These are phyloP conservation scores for Plasmodium vivax DNA, from an alignment of 169 alveolate species.

Conservation along the genomic window DNA sequence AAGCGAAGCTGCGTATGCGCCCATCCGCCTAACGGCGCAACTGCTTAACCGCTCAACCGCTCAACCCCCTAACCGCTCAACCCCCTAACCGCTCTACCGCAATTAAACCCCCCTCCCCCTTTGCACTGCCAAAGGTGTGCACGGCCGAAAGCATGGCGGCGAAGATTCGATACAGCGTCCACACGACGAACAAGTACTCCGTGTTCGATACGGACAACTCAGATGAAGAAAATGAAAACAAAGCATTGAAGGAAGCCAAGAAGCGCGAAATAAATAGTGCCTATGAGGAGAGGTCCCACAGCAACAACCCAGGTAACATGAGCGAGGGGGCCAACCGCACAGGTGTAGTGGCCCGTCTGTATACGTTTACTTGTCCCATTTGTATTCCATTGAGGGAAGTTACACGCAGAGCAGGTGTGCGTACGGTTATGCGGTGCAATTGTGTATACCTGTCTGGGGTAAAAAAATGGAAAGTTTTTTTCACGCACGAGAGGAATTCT, in stretches of 20 bases:
- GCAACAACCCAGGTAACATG: constrained; percentile 21
- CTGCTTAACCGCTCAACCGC: neutral
- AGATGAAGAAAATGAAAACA: constrained; percentile 26
- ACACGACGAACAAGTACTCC: constrained; percentile 68
- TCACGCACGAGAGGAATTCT: neutral
- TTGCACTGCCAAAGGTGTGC: constrained; percentile 3
- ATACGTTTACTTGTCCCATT: neutral
- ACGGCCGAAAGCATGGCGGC: constrained; percentile 40
- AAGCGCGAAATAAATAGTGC: constrained; percentile 15
- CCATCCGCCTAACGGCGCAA: neutral
- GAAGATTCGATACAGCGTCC: constrained; percentile 51
- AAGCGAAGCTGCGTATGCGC: neutral
- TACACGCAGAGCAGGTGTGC: neutral
- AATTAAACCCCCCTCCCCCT: neutral
- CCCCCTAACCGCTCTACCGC: neutral
- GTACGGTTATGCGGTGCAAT: neutral
- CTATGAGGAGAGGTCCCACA: neutral
- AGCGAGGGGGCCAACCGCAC: neutral
- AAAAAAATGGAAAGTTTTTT: neutral
- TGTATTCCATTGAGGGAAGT: neutral
- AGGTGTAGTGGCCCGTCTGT: neutral
- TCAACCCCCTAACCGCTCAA: neutral
- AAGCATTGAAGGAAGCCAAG: constrained; percentile 6
- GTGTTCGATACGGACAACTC: constrained; percentile 62
- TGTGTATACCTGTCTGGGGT: neutral